These are phyloP conservation scores for Cryoendolithus antarcticus DNA, from an alignment of 2,329 filamentous ascomycete genomes.

Conservation along the genomic window DNA sequence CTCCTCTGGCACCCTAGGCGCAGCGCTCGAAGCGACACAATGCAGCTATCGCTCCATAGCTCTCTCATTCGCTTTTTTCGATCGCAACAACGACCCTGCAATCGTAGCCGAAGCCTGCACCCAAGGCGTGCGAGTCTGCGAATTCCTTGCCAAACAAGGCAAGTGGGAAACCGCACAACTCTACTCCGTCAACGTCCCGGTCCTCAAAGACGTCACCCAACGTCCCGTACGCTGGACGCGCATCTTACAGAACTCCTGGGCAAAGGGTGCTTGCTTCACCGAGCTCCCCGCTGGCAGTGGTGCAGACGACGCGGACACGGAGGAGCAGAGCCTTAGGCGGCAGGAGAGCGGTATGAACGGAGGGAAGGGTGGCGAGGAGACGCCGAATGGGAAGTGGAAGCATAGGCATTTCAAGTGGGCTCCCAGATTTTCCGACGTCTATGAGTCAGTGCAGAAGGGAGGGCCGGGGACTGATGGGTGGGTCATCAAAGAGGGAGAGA, in stretches of 20 bases:
- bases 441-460: conserved; percentile 67
- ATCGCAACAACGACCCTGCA: conserved; percentile 65
- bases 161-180: conserved; percentile 46
- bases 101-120: conserved; percentile 67
- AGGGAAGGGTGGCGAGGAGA: conserved; percentile 20
- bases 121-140: conserved; percentile 64
- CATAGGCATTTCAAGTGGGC: conserved; percentile 95
- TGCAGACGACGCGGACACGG: conserved; percentile 46
- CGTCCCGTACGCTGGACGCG: conserved; percentile 69
- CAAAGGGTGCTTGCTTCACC: conserved; percentile 70
- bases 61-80: conserved; percentile 81
- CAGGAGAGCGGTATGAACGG: conserved; percentile 37
- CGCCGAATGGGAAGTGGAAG: conserved; percentile 39
- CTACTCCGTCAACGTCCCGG: conserved; percentile 85
- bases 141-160: conserved; percentile 68
- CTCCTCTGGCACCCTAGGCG: conserved; percentile 37
- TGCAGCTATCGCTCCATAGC: conserved; percentile 54
- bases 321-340: conserved; percentile 63
- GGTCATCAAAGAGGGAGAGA: conserved; percentile 76
- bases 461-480: conserved; percentile 82
- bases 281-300: conserved; percentile 54
- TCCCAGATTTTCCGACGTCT: conserved; percentile 75
- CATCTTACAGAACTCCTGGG: conserved; percentile 88
- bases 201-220: conserved; percentile 58
- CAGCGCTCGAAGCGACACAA: conserved; percentile 37